Evolutionary conservation across 2,329 filamentous ascomycete species (phyloP).

Genomic region (Colletotrichum zoysiae): DNA sequence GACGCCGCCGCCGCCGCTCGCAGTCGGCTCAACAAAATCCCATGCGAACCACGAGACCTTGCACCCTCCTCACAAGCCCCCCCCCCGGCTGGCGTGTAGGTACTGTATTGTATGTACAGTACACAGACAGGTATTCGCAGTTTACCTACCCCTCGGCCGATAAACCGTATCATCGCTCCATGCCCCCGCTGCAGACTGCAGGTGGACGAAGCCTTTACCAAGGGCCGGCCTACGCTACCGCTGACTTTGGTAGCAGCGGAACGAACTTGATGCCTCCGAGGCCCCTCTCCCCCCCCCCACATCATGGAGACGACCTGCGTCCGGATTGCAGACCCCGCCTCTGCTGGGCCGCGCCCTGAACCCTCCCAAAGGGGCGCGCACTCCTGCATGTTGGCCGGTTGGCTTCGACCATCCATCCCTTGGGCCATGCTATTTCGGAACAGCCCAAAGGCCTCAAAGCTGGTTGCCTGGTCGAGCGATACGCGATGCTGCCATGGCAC

Average conservation of each 20-base stretch:
- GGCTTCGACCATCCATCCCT: conserved; percentile 25
- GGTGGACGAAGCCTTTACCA: conserved; percentile 36
- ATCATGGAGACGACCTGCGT: conserved; percentile 38
- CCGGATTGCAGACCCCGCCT: conserved; percentile 41
- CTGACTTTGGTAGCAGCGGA: conserved; percentile 5
- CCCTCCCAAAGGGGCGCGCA: conserved; percentile 10
- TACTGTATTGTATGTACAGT: neutral
- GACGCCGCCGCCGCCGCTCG: conserved; percentile 18
- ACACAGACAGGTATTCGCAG: neutral
- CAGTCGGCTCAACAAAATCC: conserved; percentile 37
- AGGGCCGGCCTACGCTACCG: neutral
- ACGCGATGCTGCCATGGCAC: conserved; percentile 18
- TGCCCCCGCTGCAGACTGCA: conserved; percentile 27
- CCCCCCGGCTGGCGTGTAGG: neutral
- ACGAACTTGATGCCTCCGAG: conserved; percentile 33
- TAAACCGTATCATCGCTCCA: conserved; percentile 19
- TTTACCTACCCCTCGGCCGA: conserved; percentile 4
- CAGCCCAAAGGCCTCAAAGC: conserved; percentile 15
- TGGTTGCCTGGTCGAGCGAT: conserved; percentile 21
- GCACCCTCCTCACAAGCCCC: conserved; percentile 15
- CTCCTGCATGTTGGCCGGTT: conserved; percentile 28
- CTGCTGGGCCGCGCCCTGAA: conserved; percentile 23
- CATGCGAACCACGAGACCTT: conserved; percentile 17
- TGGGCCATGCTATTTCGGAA: conserved; percentile 21
- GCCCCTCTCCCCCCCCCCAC: conserved; percentile 36